Evolutionary conservation across 2,329 filamentous ascomycete species (phyloP), one percentile per base, ranked within the genome.

Genomic region (Tricladium varicosporioides): DNA sequence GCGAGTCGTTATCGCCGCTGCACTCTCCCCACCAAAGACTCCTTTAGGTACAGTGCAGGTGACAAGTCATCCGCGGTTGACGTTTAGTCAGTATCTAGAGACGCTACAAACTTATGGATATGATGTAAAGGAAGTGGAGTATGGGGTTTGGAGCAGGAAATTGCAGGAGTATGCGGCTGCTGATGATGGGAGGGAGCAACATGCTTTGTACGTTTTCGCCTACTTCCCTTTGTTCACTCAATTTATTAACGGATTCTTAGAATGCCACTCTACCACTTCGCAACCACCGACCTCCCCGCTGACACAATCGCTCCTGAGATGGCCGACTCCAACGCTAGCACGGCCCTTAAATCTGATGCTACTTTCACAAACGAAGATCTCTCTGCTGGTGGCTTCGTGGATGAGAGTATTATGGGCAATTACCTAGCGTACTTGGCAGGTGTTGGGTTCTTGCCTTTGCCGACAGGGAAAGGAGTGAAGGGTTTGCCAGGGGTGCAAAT

Each of bases 41-140:
- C 46, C 54, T 42, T 44, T 55, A 19, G 52, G 19, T 19, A 89
- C 95, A 4, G 80, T 84, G 1, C 90, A 96, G 64, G 86, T 95
- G 50, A 95, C 91, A 1, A 83, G 83, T 2, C 90, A 92, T 70
- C 91, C 91, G 1, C 81, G 90, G 9, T 80, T 94, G 42, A 84
- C 83, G 4, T 86, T 92, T 78, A 91, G 88, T 74, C 80, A 91
- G 69, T 95, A 85, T 73, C 79, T 94, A 14, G 80, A 81, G 15
- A 77, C 81, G 0, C 78, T 96, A 10, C 80, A 86, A 67, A 79
- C 77, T 31, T 95, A 90, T 69, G 90, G 91, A 22, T 95, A 91
- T 73, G 70, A 79, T 42, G 82, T 86, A 0, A 84, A 87, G 0
- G 79, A 85, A 60, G 79, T 88, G 1, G 74, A 80, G 32, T 94